Evolutionary conservation across 257 asterid genomes (phyloP).

Genomic region (Solanum pinnatisectum): DNA sequence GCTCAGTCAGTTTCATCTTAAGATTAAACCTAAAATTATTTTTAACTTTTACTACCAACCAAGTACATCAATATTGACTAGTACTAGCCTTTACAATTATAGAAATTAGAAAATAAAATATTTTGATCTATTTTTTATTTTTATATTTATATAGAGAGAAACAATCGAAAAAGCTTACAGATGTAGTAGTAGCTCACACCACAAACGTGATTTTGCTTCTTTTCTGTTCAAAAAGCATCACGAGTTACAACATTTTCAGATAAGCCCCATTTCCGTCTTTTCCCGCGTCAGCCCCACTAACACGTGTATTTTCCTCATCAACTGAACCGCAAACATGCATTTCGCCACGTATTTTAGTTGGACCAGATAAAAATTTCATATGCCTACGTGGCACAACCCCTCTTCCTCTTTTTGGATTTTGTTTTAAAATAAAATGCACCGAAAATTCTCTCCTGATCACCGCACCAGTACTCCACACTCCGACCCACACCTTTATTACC

Average conservation of each 20-base stretch:
- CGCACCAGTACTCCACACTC: not conserved
- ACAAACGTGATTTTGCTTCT: conserved; percentile 29
- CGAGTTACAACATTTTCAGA: conserved; percentile 1
- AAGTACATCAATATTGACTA: not conserved
- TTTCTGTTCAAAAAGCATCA: conserved; percentile 1
- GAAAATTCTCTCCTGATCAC: not conserved
- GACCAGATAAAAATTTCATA: not conserved
- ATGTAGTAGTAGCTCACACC: conserved; percentile 3
- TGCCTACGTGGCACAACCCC: conserved; percentile 12
- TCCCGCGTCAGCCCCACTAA: conserved; percentile 4
- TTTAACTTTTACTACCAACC: not conserved
- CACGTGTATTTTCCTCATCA: conserved; percentile 41
- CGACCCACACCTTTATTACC: not conserved
- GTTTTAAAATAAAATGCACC: conserved; percentile 1
- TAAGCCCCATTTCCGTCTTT: conserved; percentile 24
- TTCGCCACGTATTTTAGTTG: conserved; percentile 28
- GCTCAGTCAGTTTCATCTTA: not conserved
- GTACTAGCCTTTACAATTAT: not conserved
- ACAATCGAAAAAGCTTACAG: not conserved
- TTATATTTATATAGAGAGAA: too few relatives aligned
- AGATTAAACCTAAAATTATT: not conserved
- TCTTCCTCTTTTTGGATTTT: not conserved
- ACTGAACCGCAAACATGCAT: conserved; percentile 7
- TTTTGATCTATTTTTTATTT: too few relatives aligned
- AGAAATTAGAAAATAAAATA: not conserved